These are phyloP conservation scores for Brassica rapa DNA, from an alignment of 345 rosid genomes.

Conservation along the genomic window DNA sequence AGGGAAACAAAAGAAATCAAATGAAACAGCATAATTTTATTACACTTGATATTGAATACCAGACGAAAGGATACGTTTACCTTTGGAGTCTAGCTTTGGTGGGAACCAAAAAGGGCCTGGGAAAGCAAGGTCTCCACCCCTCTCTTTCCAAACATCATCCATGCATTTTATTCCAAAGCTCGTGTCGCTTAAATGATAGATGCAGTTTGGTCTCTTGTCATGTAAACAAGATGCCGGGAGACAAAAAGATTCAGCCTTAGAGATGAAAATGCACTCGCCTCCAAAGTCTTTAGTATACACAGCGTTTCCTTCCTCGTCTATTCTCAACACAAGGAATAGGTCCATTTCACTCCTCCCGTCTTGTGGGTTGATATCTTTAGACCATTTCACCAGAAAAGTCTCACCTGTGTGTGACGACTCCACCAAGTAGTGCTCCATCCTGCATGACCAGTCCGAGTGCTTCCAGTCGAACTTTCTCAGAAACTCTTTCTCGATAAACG, in stretches of 20 bases:
- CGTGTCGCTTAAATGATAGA: neutral
- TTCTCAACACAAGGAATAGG: neutral
- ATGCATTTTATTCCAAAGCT: neutral
- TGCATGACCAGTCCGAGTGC: neutral
- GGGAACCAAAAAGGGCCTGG: neutral
- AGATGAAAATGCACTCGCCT: neutral
- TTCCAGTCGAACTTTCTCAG: neutral
- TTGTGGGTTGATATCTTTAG: neutral
- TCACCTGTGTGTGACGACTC: neutral
- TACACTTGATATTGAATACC: neutral
- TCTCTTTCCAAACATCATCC: neutral
- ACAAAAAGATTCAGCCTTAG: neutral
- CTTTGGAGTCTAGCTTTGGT: neutral
- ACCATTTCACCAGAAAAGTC: neutral
- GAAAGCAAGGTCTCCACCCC: neutral
- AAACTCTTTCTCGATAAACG: neutral
- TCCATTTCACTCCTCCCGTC: neutral
- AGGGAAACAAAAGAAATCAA: neutral
- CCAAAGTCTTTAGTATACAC: neutral
- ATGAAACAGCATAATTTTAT: neutral
- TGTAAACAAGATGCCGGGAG: neutral
- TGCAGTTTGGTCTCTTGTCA: neutral
- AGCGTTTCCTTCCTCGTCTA: neutral
- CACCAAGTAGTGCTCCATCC: neutral
- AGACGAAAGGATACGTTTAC: neutral